A percentile compares a stretch with the other conserved stretches of the same genome.
Evolutionary conservation across 352 stramenopile species (phyloP).

Genomic region (Phytophthora cryptogea): DNA sequence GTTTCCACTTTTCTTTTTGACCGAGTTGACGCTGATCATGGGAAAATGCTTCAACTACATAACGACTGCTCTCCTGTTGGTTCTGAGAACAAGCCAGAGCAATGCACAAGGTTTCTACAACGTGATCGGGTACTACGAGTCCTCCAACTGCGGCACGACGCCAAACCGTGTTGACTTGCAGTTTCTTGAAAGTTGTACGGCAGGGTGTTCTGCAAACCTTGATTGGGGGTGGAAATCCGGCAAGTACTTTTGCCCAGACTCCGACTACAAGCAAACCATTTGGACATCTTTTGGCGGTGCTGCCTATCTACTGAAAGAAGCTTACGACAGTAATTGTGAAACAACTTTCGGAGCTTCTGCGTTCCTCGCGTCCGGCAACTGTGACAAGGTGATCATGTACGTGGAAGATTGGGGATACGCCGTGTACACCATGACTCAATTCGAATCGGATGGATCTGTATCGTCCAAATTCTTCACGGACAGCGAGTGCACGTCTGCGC

Average conservation of each 20-base stretch:
- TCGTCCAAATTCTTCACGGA: slow-evolving; percentile 7
- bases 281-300: slow-evolving; percentile 6
- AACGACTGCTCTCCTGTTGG: no score
- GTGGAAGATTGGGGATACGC: neutral
- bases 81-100: neutral
- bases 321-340: neutral
- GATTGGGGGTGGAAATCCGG: neutral
- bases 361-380: slow-evolving; percentile 5
- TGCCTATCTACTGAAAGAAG: slow-evolving; percentile 1
- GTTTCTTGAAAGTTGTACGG: neutral
- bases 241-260: neutral
- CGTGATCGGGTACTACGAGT: slow-evolving; percentile 1
- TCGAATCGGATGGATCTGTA: neutral
- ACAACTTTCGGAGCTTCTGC: neutral
- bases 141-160: neutral
- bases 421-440: neutral
- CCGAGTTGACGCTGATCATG: no score
- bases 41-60: no score
- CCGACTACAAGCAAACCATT: slow-evolving; percentile 4
- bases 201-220: neutral
- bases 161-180: slow-evolving; percentile 2
- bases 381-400: slow-evolving; percentile 5
- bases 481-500: neutral
- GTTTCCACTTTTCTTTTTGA: no score
- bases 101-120: neutral